These are phyloP conservation scores for Teratosphaeria zuluensis DNA, from an alignment of 2,329 filamentous ascomycete genomes.

Conservation along the genomic window DNA sequence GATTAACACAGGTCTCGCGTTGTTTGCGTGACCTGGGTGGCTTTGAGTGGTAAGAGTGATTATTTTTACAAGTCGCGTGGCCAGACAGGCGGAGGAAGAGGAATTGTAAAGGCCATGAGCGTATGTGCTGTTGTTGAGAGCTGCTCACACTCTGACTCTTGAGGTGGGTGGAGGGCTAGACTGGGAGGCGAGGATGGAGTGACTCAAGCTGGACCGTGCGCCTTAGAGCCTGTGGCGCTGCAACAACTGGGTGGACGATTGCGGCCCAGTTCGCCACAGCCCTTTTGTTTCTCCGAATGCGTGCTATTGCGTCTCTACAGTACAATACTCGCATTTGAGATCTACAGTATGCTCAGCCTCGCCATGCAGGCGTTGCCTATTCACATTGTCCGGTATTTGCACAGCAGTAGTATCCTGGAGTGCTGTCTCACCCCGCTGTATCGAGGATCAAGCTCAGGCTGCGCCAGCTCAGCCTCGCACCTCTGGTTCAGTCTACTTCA, in stretches of 20 bases:
- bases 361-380: not conserved
- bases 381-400: not conserved
- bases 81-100: not conserved
- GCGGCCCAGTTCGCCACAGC: not conserved
- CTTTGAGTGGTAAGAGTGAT: not conserved
- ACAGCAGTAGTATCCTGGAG: not conserved
- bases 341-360: not conserved
- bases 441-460: not conserved
- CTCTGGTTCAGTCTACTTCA: too few species aligned
- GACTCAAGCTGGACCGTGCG: not conserved
- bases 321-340: not conserved
- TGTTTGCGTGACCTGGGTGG: not conserved
- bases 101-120: not conserved
- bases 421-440: not conserved
- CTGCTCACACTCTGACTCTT: not conserved
- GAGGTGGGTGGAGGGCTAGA: not conserved
- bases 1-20: not conserved
- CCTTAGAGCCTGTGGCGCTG: not conserved
- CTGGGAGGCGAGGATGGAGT: not conserved
- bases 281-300: not conserved
- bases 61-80: not conserved
- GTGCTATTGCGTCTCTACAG: not conserved
- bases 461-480: not conserved
- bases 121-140: not conserved
- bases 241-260: not conserved